Percentiles rank a stretch among this genome's conserved stretches.
Evolutionary conservation across 805 yeast species (phyloP).

Genomic region (Pichia deserticola): DNA sequence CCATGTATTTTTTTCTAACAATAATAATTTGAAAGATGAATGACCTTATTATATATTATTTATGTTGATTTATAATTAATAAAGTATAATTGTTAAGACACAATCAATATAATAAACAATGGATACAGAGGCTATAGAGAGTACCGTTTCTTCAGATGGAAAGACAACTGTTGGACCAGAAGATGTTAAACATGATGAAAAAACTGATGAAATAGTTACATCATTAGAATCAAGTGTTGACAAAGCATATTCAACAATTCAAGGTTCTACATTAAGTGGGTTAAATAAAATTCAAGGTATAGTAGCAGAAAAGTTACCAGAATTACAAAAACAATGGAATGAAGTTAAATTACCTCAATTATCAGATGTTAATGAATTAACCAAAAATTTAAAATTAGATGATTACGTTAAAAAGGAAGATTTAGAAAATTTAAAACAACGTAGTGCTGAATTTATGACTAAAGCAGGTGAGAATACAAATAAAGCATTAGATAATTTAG

Average conservation of each 20-base stretch:
- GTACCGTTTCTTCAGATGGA: not conserved
- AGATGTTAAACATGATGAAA: slow-evolving; percentile 23
- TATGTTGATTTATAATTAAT: no score
- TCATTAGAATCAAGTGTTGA: slow-evolving; percentile 40
- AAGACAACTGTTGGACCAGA: slow-evolving; percentile 6
- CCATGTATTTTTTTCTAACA: no score
- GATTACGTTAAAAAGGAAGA: slow-evolving; percentile 15
- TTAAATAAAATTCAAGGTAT: slow-evolving; percentile 24
- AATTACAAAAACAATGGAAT: slow-evolving; percentile 23
- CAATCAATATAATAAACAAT: not conserved
- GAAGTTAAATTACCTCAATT: slow-evolving; percentile 12
- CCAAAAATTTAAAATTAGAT: slow-evolving; percentile 13
- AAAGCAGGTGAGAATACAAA: slow-evolving; percentile 41
- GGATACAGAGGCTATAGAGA: slow-evolving; percentile 10
- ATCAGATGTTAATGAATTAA: slow-evolving; percentile 9
- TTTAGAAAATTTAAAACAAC: slow-evolving; percentile 19
- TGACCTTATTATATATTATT: no score
- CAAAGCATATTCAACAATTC: slow-evolving; percentile 37
- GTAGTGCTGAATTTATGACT: slow-evolving; percentile 20
- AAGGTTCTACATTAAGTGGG: slow-evolving; percentile 32
- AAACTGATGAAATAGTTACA: slow-evolving; percentile 50
- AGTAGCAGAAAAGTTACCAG: slow-evolving; percentile 23
- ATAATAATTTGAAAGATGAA: no score
- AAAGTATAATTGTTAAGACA: no score
- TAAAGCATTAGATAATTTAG: slow-evolving; percentile 61